These are phyloP conservation scores for Lasiosphaeria miniovina DNA, from an alignment of 495 filamentous ascomycete genomes.

Conservation along the genomic window DNA sequence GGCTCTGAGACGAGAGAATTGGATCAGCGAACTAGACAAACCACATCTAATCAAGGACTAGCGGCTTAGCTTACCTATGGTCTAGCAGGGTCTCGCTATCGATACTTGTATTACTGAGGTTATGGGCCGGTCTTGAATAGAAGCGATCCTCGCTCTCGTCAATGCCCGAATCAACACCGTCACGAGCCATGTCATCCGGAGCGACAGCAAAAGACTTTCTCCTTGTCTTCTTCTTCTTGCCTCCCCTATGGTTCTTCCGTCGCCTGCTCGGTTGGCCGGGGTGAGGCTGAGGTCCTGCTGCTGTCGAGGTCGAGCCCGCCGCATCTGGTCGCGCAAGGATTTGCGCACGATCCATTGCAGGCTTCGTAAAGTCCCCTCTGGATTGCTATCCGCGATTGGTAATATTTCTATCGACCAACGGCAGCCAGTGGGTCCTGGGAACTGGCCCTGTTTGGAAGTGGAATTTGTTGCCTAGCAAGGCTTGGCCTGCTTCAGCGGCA, in stretches of 20 bases:
- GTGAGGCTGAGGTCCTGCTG: slow-evolving; percentile 2
- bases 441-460: not conserved
- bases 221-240: slow-evolving; percentile 64
- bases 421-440: not conserved
- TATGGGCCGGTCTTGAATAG: slow-evolving; percentile 55
- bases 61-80: slow-evolving; percentile 57
- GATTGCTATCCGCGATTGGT: not conserved
- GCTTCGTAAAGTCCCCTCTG: not conserved
- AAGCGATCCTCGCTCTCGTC: slow-evolving; percentile 44
- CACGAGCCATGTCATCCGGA: slow-evolving; percentile 42
- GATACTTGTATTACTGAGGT: slow-evolving; percentile 74
- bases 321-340: not conserved
- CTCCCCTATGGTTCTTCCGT: slow-evolving; percentile 42
- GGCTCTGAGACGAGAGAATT: slow-evolving; percentile 44
- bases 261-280: slow-evolving; percentile 15
- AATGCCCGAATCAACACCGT: slow-evolving; percentile 34
- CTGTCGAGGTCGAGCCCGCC: not conserved
- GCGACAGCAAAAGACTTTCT: slow-evolving; percentile 61
- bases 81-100: slow-evolving; percentile 79
- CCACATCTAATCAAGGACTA: not conserved
- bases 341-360: slow-evolving; percentile 6
- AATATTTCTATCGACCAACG: not conserved
- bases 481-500: not conserved
- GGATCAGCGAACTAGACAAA: not conserved
- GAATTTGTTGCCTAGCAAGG: not conserved